Evolutionary conservation across 805 yeast genomes (phyloP), one percentile per base, ranked within the genome.

Genomic region (Zygosaccharomyces rouxii): DNA sequence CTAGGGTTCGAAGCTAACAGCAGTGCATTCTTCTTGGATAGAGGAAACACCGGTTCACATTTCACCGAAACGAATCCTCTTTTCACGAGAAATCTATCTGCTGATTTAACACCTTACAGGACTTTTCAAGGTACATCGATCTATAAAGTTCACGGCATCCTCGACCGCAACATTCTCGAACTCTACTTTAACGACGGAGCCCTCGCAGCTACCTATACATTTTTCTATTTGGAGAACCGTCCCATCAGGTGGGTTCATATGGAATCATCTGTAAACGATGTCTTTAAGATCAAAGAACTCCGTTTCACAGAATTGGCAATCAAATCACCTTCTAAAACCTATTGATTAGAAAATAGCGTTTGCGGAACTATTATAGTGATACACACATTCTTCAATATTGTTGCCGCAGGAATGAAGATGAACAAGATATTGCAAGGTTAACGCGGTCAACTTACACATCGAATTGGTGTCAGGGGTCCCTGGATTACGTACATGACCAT

Each of bases 101-200:
- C 55, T 2, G 57, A 59, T 50, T 44, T 60, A 13, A 61, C 59
- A 37, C 64, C 64, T 7, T 42, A 48, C 40, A 44, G 46, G 6
- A 45, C 46, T 7, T 33, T 39, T 7, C 54, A 49, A 5, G 61
- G 57, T 6, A 35, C 41, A 13, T 41, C 48, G 5, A 40, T 51
- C 16, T 66, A 55, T 56, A 57, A 64, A 35, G 54, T 66, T 5
- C 54, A 56, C 33, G 70, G 69, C 39, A 49, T 67, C 18, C 53
- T 64, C 29, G 70, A 67, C 52, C 55, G 56, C 42, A 63, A 63
- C 45, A 55, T 66, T 40, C 22, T 64, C n/a, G 71, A 66, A 49
- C 35, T 66, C 18, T 66, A 53, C 53, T 62, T 64, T 55, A 64
- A 64, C 47, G 56, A 66, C 42, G 70, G 70, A 21, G 53, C 60